Base-by-base conservation (phyloP, 2,329 filamentous ascomycete genomes). In the Phaeosphaeria sp. region DNA sequence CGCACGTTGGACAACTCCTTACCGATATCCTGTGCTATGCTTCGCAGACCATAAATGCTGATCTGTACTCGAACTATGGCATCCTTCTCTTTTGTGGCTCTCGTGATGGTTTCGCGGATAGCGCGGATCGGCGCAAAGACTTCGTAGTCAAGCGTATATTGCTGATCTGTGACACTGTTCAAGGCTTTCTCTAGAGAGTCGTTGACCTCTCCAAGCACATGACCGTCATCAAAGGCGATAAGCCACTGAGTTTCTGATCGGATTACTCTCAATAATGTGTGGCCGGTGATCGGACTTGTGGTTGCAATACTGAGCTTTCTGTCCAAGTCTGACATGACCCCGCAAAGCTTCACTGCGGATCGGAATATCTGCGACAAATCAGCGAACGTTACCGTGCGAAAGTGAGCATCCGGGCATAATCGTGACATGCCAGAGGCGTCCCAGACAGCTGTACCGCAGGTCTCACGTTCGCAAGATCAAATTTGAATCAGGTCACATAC, bases 51-150 rank as follows among this genome's bases (percentile, higher is more conserved):
- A 47, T 74, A 73, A 0, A 73, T 36, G 27, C 67, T 73, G 8
- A 74, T 63, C 44, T 71, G 63, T 17, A 72, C 62, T 2, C 71
- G 60, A 11, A 67, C 59, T 21, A 71, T 59, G 0, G 71, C 71
- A 17, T 72, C 69, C 33, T 69, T 67, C 4, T 60, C 66, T 36
- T 67, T 71, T 0, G 42, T 61, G 2, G 66, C 63, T 33, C 57
- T 60, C 2, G 53, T 45, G 17, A 74, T 68, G 0, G 63, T 68
- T n/a, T 74, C 70, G 18, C 65, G 59, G 13, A 67, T 63, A 1
- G 59, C 48, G 46, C 25, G 50, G 2, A 60, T 58, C 3, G 65
- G 66, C 17, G 59, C 64, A 11, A 72, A 66, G 2, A 68, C 69
- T 50, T 73, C 70, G 11, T 67, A 64, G 3, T 68, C 59, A 9